A percentile compares a stretch with the other conserved stretches of the same genome.
phyloP scores from a whole-genome alignment of 495 filamentous ascomycete genomes.

The Penicillium soppii region DNA sequence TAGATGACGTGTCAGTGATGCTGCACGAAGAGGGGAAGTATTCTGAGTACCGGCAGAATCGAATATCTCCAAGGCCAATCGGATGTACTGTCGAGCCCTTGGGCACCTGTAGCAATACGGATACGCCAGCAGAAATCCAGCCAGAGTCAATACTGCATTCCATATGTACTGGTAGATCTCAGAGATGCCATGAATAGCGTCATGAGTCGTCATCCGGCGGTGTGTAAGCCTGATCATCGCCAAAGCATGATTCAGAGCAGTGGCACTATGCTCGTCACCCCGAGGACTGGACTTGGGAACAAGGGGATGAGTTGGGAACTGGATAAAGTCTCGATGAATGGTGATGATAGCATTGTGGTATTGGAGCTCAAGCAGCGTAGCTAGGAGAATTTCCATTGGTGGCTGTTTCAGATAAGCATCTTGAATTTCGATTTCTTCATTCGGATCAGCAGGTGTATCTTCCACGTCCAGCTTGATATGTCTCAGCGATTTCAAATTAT shows the following conservation, averaged over 20 bases:
- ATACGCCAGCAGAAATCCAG: slow-evolving; percentile 47
- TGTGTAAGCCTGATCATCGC: slow-evolving; percentile 18
- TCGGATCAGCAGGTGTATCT: neutral
- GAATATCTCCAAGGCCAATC: slow-evolving; percentile 17
- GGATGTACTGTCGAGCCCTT: slow-evolving; percentile 17
- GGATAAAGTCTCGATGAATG: slow-evolving; percentile 26
- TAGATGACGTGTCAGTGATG: slow-evolving; percentile 3
- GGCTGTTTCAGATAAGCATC: neutral
- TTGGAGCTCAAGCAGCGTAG: slow-evolving; percentile 22
- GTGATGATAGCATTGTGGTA: slow-evolving; percentile 32
- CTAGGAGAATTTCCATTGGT: slow-evolving; percentile 10
- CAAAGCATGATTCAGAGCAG: slow-evolving; percentile 26
- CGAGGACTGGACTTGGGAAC: slow-evolving; percentile 14
- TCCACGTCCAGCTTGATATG: slow-evolving; percentile 5
- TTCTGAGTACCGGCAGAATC: slow-evolving; percentile 7
- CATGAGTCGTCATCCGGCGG: slow-evolving; percentile 17
- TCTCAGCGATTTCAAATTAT: neutral
- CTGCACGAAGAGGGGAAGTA: neutral
- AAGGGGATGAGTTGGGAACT: slow-evolving; percentile 23
- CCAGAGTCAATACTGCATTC: slow-evolving; percentile 33
- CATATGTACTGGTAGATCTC: slow-evolving; percentile 34
- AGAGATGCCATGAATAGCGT: slow-evolving; percentile 22
- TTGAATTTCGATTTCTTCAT: neutral
- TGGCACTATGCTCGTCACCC: slow-evolving; percentile 23
- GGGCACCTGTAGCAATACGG: slow-evolving; percentile 50